Base-by-base conservation (phyloP, 257 asterid species). In the Solanum paucissectum region DNA sequence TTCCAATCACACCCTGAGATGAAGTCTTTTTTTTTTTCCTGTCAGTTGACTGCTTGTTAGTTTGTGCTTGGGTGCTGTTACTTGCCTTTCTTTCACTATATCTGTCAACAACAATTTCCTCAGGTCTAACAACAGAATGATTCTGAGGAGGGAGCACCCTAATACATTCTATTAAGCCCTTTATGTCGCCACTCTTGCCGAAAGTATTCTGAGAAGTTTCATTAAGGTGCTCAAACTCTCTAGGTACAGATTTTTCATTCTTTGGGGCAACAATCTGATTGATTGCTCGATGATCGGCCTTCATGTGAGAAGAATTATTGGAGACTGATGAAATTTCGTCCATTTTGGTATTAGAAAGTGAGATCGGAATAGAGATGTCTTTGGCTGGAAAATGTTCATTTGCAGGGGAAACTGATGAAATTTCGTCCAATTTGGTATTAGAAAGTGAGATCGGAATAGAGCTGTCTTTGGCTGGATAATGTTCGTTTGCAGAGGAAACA, bases 111-210 rank as follows among this genome's bases (percentile, higher is more conserved):
- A 38, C 37, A 27, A 7, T 55, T 27, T 89, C 74, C 87, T 88
- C 79, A 40, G 38, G 69, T 74, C 83, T 83, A 25, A 44, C 32
- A 25, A 66, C 37, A 23, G 90, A 88, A 16, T 86, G 58, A 71
- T n/a, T 38, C 32, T 3, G 29, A 29, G 69, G 84, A 25, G 87
- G 86, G 20, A 74, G 75, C 55, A 83, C 74, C 75, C 49, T 83
- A 82, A 90, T 58, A 73, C 83, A 34, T 73, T 87, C 89, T 20
- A 91, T 46, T 86, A 92, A 81, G 75, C 60, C 42, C 64, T 89
- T 60, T 86, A 87, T 84, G 40, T 44, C 83, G 2, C 44, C 72
- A 77, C 12, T 21, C 69, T 87, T 86, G 7, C 38, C 84, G 2
- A 12, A 84, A 64, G 76, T 85, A n/a, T 87, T 66, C 82, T 20